Evolutionary conservation across 768 basidiomycete species (phyloP).

Genomic region (Phlegmacium glaucopus): DNA sequence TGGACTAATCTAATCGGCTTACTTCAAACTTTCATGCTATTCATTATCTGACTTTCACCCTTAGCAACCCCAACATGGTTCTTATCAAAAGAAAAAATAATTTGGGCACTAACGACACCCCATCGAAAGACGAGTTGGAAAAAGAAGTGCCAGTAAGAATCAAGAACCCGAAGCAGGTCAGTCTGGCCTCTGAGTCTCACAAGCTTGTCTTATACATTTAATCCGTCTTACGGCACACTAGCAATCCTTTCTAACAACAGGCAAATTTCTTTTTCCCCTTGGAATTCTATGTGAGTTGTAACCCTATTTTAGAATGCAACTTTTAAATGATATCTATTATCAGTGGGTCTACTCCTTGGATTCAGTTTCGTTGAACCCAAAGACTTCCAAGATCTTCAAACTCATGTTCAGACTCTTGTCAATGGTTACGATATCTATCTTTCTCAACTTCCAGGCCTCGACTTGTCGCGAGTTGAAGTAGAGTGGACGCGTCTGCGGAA

Average conservation of each 20-base stretch:
- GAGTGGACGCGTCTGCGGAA: constrained; percentile 69
- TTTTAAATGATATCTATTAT: not conserved
- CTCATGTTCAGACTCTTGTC: constrained; percentile 61
- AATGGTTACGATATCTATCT: constrained; percentile 69
- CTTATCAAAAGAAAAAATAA: constrained; percentile 5
- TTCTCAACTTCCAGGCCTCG: constrained; percentile 59
- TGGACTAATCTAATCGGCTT: no score
- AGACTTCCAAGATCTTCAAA: constrained; percentile 66
- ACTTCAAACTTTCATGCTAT: no score
- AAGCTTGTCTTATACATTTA: not conserved
- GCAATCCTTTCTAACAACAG: constrained; percentile 28
- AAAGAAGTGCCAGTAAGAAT: constrained; percentile 14
- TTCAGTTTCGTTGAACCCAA: constrained; percentile 64
- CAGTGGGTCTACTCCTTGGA: constrained; percentile 66
- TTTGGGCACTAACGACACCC: not conserved
- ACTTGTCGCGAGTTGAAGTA: constrained; percentile 62
- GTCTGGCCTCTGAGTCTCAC: not conserved
- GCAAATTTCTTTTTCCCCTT: constrained; percentile 67
- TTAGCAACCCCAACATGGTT: constrained; percentile 5
- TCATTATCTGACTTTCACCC: not conserved
- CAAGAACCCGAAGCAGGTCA: constrained; percentile 12
- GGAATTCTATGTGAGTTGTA: constrained; percentile 52
- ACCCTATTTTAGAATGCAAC: not conserved
- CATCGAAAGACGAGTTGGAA: constrained; percentile 15
- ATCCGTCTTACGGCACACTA: not conserved